Evolutionary conservation across 345 rosid species (phyloP).

Genomic region (Carallia pectinifolia): DNA sequence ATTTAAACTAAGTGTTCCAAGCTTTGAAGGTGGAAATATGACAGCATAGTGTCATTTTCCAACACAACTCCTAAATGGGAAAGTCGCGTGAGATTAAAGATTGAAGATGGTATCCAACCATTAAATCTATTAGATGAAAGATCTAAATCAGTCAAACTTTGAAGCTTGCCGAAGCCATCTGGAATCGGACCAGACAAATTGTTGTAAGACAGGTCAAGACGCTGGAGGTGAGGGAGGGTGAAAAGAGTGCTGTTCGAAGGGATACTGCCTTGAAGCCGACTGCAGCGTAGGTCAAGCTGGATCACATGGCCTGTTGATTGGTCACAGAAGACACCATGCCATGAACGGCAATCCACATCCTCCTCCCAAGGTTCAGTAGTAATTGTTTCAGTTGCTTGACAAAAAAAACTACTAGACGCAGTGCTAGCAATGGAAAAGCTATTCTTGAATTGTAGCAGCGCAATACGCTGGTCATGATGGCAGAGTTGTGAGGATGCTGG

Average conservation of each 20-base stretch:
- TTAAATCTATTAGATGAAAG: constrained; percentile 8
- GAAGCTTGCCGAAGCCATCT: constrained; percentile 8
- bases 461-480: background rate
- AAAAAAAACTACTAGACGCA: no score
- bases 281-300: constrained; percentile 20
- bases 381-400: no score
- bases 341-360: constrained; percentile 26
- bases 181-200: background rate
- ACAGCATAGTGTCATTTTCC: no score
- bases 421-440: background rate
- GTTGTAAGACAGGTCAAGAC: constrained; percentile 21
- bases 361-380: constrained; percentile 21
- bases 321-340: constrained; percentile 34
- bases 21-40: no score
- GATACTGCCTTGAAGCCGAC: constrained; percentile 3
- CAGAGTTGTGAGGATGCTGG: constrained; percentile 11
- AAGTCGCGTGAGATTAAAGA: constrained; percentile 2
- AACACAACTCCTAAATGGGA: background rate
- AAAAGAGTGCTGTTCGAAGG: constrained; percentile 22
- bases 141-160: background rate
- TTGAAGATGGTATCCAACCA: constrained; percentile 21
- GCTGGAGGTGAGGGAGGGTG: constrained; percentile 9
- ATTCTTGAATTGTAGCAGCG: constrained; percentile 21
- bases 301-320: constrained; percentile 11
- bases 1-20: no score